Conservation (phyloP, 1,139 yeast species). For the Blastobotrys capitulatus region DNA sequence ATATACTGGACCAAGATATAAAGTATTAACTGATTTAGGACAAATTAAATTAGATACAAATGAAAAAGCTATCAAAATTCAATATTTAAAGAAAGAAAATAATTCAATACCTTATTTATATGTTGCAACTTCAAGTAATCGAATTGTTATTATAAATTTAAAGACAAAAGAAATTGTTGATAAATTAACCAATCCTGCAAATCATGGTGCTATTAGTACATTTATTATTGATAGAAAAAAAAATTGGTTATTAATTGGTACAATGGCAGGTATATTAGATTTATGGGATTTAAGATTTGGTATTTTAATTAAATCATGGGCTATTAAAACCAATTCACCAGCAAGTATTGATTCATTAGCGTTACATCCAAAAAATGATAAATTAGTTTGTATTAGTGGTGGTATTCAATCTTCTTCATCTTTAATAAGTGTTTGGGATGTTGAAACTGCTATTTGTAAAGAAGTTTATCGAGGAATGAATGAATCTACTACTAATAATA, state of each 20-base stretch:
- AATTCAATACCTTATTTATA: slow-evolving; percentile 26
- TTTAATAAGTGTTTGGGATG: slow-evolving; percentile 72
- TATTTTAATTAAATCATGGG: slow-evolving; percentile 56
- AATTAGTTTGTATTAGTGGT: slow-evolving; percentile 53
- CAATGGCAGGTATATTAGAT: slow-evolving; percentile 63
- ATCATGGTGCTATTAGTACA: slow-evolving; percentile 60
- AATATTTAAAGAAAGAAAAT: slow-evolving; percentile 33
- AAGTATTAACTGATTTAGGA: slow-evolving; percentile 5
- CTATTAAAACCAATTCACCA: slow-evolving; percentile 38
- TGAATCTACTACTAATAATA: neutral
- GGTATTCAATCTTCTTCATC: slow-evolving; percentile 45
- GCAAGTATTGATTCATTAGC: slow-evolving; percentile 44
- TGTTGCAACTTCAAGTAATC: slow-evolving; percentile 50
- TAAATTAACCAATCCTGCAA: slow-evolving; percentile 48
- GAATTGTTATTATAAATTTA: slow-evolving; percentile 53
- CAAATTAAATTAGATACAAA: slow-evolving; percentile 9
- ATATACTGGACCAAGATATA: slow-evolving; percentile 13
- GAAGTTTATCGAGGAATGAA: slow-evolving; percentile 38
- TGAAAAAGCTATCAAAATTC: slow-evolving; percentile 39
- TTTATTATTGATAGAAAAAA: slow-evolving; percentile 52
- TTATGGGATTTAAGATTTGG: slow-evolving; percentile 80
- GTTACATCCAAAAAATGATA: slow-evolving; percentile 40
- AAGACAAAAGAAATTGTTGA: slow-evolving; percentile 47
- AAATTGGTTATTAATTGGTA: slow-evolving; percentile 69
- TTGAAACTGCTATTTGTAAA: slow-evolving; percentile 58